Conservation (phyloP, 306 rosid species). For the Glycine latifolia region DNA sequence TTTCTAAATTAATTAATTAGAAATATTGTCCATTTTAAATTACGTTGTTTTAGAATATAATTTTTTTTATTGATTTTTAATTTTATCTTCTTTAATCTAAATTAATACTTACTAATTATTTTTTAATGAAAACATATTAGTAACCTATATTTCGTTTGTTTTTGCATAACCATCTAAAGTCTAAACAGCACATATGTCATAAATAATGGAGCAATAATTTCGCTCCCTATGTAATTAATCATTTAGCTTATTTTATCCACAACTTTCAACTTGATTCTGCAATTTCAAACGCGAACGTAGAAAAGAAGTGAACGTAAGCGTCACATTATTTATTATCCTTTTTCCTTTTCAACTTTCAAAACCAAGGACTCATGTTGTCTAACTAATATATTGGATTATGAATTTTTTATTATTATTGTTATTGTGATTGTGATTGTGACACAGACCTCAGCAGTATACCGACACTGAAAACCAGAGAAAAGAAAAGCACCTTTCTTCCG, state of each 20-base stretch:
- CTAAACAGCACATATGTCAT: neutral
- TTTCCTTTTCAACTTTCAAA: conserved; percentile 3
- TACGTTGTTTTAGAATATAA: too few species aligned
- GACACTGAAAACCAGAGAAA: conserved; percentile 20
- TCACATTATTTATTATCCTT: neutral
- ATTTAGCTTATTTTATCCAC: neutral
- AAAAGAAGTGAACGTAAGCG: neutral
- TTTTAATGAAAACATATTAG: too few species aligned
- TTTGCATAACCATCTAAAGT: neutral
- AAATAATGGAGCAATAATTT: neutral
- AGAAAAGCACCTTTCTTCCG: neutral
- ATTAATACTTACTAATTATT: too few species aligned
- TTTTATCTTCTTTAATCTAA: too few species aligned
- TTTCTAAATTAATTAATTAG: neutral
- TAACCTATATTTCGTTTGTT: neutral
- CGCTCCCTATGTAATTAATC: neutral
- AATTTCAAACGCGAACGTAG: neutral
- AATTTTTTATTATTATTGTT: neutral
- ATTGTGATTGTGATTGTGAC: neutral
- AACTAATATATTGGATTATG: neutral
- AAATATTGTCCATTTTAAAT: neutral
- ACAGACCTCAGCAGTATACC: neutral
- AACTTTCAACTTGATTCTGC: neutral
- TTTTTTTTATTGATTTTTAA: too few species aligned
- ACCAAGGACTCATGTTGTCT: neutral